Evolutionary conservation across 345 rosid genomes (phyloP).

Genomic region (Cochlearia excelsa): DNA sequence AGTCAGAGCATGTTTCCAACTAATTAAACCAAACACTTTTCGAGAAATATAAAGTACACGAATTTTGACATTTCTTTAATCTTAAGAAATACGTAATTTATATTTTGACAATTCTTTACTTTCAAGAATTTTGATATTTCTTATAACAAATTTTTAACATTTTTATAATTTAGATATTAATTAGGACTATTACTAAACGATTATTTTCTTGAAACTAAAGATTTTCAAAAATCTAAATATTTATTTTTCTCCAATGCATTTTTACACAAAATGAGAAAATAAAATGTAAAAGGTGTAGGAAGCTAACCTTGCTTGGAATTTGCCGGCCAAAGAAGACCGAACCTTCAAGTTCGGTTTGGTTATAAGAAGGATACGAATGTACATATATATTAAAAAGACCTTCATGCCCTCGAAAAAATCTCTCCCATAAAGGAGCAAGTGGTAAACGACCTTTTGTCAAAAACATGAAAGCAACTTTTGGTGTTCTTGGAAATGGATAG

Average conservation of each 20-base stretch:
- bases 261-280: slow-evolving; percentile 1
- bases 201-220: too few species aligned
- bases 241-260: not conserved
- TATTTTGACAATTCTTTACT: too few species aligned
- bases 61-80: not conserved
- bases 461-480: slow-evolving; percentile 84
- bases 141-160: not conserved
- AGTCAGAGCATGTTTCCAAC: slow-evolving; percentile 10
- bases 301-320: slow-evolving; percentile 76
- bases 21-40: slow-evolving; percentile 6
- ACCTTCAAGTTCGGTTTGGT: slow-evolving; percentile 42
- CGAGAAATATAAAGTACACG: not conserved
- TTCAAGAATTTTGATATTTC: too few species aligned
- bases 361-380: slow-evolving; percentile 58
- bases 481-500: slow-evolving; percentile 51
- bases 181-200: not conserved
- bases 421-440: slow-evolving; percentile 81
- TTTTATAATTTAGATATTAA: not conserved
- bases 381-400: slow-evolving; percentile 62
- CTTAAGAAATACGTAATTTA: not conserved
- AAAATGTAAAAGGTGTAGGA: not conserved
- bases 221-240: not conserved
- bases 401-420: slow-evolving; percentile 64
- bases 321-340: slow-evolving; percentile 61
- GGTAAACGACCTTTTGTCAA: slow-evolving; percentile 65